These are phyloP conservation scores for Candida rishiriensis DNA, from an alignment of 805 yeast genomes.

Conservation along the genomic window DNA sequence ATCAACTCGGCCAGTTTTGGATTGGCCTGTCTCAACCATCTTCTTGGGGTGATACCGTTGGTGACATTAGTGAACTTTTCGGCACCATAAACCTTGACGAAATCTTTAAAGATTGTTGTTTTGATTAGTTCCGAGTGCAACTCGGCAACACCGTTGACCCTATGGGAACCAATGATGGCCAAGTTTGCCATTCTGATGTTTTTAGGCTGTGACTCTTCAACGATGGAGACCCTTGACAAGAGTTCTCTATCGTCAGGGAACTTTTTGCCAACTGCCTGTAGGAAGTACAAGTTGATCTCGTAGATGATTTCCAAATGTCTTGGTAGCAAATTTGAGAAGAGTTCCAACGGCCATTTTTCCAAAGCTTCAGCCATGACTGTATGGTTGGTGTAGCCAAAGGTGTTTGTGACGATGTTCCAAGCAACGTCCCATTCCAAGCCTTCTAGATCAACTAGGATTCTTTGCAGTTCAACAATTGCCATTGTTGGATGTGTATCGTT, in stretches of 20 bases:
- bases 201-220: constrained; percentile 78
- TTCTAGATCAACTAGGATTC: constrained; percentile 82
- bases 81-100: constrained; percentile 74
- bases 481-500: constrained; percentile 94
- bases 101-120: constrained; percentile 86
- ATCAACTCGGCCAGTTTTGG: constrained; percentile 76
- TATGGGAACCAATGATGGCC: constrained; percentile 90
- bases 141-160: constrained; percentile 95
- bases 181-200: constrained; percentile 88
- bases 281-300: constrained; percentile 75
- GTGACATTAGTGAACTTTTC: constrained; percentile 89
- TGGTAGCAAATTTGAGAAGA: constrained; percentile 75
- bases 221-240: constrained; percentile 68
- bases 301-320: constrained; percentile 89
- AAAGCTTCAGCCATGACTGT: constrained; percentile 94
- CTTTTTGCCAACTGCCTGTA: constrained; percentile 65
- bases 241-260: constrained; percentile 74
- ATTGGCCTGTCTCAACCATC: constrained; percentile 94
- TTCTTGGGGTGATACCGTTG: constrained; percentile 92
- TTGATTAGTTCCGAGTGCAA: constrained; percentile 86
- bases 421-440: constrained; percentile 78
- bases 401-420: constrained; percentile 74
- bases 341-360: constrained; percentile 91
- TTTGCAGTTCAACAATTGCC: constrained; percentile 84
- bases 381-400: constrained; percentile 91